Evolutionary conservation across 192 early-diverging fungal species (phyloP).

Genomic region (Coemansia reversa): DNA sequence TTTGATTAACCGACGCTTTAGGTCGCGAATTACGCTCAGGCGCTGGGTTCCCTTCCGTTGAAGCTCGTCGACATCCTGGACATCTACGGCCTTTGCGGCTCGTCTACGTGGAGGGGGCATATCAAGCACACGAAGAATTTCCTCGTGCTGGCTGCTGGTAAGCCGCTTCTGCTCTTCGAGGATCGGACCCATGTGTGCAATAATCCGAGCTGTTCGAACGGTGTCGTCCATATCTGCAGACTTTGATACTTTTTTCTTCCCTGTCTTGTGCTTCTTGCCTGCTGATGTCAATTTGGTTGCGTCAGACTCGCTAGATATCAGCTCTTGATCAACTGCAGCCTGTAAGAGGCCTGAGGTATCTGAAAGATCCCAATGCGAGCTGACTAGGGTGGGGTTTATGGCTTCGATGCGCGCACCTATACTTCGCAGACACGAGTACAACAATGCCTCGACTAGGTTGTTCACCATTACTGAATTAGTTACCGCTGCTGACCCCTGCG

Average conservation of each 20-base stretch:
- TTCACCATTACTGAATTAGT: conserved; percentile 55
- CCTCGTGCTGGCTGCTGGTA: conserved; percentile 18
- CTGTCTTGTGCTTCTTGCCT: neutral
- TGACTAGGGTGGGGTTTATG: conserved; percentile 40
- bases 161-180: conserved; percentile 22
- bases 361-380: conserved; percentile 30
- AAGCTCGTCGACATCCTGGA: conserved; percentile 18
- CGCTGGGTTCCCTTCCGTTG: conserved; percentile 8
- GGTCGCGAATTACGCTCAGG: conserved; percentile 32
- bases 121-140: conserved; percentile 23
- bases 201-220: conserved; percentile 4
- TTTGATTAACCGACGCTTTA: conserved; percentile 41
- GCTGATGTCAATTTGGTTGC: neutral
- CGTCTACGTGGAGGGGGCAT: conserved; percentile 3
- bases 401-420: conserved; percentile 33
- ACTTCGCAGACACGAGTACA: conserved; percentile 49
- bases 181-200: conserved; percentile 24
- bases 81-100: neutral
- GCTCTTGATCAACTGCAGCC: conserved; percentile 3
- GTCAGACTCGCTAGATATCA: neutral
- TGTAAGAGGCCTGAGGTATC: conserved; percentile 5
- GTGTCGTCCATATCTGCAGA: neutral
- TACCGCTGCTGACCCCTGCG: conserved; percentile 50
- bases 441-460: conserved; percentile 52
- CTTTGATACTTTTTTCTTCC: neutral